phyloP scores from a whole-genome alignment of 768 basidiomycete genomes.

The Strobilomyces dryophilus region DNA sequence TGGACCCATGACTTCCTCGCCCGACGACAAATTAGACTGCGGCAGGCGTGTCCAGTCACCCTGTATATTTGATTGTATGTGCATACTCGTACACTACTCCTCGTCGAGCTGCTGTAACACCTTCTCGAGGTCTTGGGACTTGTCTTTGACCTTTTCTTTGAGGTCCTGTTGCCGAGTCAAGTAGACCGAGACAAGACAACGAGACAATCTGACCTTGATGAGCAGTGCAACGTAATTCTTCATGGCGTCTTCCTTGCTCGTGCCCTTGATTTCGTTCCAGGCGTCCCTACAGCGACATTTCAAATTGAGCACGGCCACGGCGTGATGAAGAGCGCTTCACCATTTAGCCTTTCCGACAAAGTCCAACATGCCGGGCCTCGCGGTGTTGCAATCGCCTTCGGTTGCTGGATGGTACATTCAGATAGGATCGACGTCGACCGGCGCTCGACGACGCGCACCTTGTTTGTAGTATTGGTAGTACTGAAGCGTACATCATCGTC shows the following conservation, averaged over 20 bases:
- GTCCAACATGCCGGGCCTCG: constrained; percentile 73
- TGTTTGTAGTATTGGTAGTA: constrained; percentile 96
- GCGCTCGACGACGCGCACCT: constrained; percentile 42
- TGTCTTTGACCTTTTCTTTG: constrained; percentile 34
- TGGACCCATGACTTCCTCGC: not conserved
- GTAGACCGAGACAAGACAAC: not conserved
- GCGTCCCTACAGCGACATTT: constrained; percentile 61
- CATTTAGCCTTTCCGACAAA: constrained; percentile 90
- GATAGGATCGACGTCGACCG: not conserved
- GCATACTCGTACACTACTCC: constrained; percentile 28
- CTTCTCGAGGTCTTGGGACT: constrained; percentile 48
- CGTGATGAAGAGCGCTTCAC: constrained; percentile 35
- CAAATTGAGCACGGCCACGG: not conserved
- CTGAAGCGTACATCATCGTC: constrained; percentile 36
- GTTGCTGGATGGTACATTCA: constrained; percentile 48
- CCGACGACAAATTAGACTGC: too few relatives aligned
- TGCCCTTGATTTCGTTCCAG: constrained; percentile 74
- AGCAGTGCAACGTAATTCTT: constrained; percentile 74
- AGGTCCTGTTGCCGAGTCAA: constrained; percentile 46
- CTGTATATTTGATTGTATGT: constrained; percentile 2
- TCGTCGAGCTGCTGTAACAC: constrained; percentile 54
- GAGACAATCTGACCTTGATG: constrained; percentile 46
- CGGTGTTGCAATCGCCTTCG: constrained; percentile 64
- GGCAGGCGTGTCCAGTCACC: too few relatives aligned
- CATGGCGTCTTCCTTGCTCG: constrained; percentile 66